Evolutionary conservation across 2,329 filamentous ascomycete genomes (phyloP), one percentile per base, ranked within the genome.

Genomic region (Sporothrix variecibatus): DNA sequence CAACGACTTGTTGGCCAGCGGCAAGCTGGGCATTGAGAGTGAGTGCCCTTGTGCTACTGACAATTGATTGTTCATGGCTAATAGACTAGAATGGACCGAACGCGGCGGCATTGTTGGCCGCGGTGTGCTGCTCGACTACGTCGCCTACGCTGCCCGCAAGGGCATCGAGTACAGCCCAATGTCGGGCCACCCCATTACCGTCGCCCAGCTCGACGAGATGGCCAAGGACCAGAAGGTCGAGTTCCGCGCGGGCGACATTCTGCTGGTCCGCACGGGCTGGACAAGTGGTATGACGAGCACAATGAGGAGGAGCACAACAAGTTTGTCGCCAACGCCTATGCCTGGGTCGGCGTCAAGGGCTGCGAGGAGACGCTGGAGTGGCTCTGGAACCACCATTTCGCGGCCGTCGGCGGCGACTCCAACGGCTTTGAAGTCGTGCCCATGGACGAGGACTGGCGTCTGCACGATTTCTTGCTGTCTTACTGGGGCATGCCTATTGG

Each of bases 331-430:
- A 60, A 73, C 83, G 4, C 78, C 83, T 71, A 38, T 12, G 56
- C 65, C 28, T 75, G 71, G 74, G 65, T 69, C n/a, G 81, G 87
- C 8, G 78, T 86, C 60, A 82, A 89, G 53, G 86, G 85, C 0
- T 79, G 78, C 2, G 81, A 88, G 67, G 86, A 86, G 62, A 86
- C 90, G 3, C 82, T 89, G 8, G 86, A 88, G 72, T 94, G 91
- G 91, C 76, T 93, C 74, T 91, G 92, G 83, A 90, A 93, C 78
- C 88, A 86, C 76, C 90, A 91, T 71, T 93, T 94, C 77, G 85
- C 91, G 0, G 89, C 88, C 0, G 90, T 92, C 1, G 90, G 87
- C 0, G 89, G 89, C 0, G 92, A 94, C 79, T 83, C 86, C 15
- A 88, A 87, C 26, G 84, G 87, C 0, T 92, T 93, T 75, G 92